Evolutionary conservation across 257 asterid species (phyloP).

Genomic region (Salvia hispanica): DNA sequence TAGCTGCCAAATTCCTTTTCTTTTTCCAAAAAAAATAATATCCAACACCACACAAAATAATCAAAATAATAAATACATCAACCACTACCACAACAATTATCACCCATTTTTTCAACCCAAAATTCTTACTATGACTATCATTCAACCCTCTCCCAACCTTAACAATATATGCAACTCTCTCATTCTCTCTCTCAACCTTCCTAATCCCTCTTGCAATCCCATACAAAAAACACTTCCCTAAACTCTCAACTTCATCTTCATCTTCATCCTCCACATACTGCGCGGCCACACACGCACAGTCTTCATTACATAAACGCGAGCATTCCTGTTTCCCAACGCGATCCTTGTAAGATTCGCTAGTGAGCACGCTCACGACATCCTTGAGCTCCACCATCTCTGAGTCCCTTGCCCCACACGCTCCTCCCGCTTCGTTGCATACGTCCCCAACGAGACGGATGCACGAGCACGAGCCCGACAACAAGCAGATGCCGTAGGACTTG

Average conservation of each 20-base stretch:
- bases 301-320: conserved; percentile 53
- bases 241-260: neutral
- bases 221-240: conserved; percentile 50
- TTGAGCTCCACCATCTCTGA: conserved; percentile 66
- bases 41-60: conserved; percentile 63
- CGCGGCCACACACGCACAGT: conserved; percentile 69
- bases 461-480: conserved; percentile 65
- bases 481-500: conserved; percentile 63
- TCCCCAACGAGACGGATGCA: conserved; percentile 46
- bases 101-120: conserved; percentile 70
- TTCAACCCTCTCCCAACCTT: conserved; percentile 54
- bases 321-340: conserved; percentile 52
- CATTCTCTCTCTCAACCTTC: conserved; percentile 44
- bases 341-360: conserved; percentile 35
- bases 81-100: conserved; percentile 58
- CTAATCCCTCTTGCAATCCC: conserved; percentile 66
- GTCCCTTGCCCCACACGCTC: conserved; percentile 43
- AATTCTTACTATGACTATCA: conserved; percentile 38
- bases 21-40: conserved; percentile 57
- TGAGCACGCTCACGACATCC: conserved; percentile 64
- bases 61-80: conserved; percentile 63
- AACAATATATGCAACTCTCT: conserved; percentile 48
- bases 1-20: conserved; percentile 32
- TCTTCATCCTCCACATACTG: conserved; percentile 35
- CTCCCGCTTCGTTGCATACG: conserved; percentile 36